Evolutionary conservation across 2,329 filamentous ascomycete species (phyloP).

Genomic region (Pezicula carpinea): DNA sequence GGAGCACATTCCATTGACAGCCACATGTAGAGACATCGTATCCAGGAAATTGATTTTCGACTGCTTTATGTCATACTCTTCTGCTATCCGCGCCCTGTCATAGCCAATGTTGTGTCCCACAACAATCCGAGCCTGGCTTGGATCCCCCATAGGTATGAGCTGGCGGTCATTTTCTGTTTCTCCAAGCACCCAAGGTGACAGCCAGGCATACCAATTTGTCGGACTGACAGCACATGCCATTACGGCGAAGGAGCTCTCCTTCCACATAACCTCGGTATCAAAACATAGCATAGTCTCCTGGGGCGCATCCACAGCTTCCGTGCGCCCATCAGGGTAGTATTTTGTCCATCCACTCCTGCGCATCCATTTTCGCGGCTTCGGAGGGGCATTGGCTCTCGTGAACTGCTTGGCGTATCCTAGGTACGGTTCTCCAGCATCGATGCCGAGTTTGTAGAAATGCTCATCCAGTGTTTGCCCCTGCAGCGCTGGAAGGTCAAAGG

Average conservation of each 20-base stretch:
- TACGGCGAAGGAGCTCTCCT: conserved; percentile 84
- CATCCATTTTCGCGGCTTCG: conserved; percentile 67
- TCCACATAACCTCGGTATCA: conserved; percentile 96
- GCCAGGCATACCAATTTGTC: conserved; percentile 93
- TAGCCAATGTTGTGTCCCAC: conserved; percentile 96
- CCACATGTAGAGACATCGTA: conserved; percentile 97
- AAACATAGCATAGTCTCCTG: conserved; percentile 82
- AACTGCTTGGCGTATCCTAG: conserved; percentile 72
- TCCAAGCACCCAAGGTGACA: conserved; percentile 89
- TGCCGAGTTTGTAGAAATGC: conserved; percentile 85
- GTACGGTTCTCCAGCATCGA: conserved; percentile 83
- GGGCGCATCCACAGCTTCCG: conserved; percentile 71
- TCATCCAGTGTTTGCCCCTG: conserved; percentile 83
- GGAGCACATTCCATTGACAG: conserved; percentile 98
- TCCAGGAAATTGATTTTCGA: conserved; percentile 85
- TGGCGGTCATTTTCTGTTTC: conserved; percentile 76
- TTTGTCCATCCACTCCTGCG: conserved; percentile 88
- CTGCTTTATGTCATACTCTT: conserved; percentile 84
- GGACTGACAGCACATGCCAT: conserved; percentile 94
- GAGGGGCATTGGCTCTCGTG: conserved; percentile 53
- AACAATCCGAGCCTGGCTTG: conserved; percentile 66
- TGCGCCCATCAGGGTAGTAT: conserved; percentile 70
- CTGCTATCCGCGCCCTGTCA: conserved; percentile 79
- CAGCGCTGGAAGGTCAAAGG: conserved; percentile 77
- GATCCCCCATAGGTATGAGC: conserved; percentile 81